These are phyloP conservation scores for Pythium rishiriense DNA, from an alignment of 352 stramenopile species.

Conservation along the genomic window DNA sequence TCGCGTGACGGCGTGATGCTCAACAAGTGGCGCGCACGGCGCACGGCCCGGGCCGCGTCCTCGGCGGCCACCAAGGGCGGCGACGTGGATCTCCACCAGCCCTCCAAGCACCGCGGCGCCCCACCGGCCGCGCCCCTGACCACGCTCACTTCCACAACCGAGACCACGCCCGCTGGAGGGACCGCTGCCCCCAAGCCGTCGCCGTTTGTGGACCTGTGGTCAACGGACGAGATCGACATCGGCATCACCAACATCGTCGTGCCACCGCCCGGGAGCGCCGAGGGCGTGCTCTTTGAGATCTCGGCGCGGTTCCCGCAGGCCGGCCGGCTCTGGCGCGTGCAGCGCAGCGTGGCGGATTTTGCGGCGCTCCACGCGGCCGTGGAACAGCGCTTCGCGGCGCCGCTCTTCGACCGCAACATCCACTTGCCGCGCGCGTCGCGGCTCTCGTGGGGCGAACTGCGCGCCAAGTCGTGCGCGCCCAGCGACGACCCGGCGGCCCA, in stretches of 20 bases:
- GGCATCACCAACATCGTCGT: constrained; percentile 43
- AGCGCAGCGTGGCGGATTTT: constrained; percentile 56
- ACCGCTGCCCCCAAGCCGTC: neutral
- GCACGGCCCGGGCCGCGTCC: constrained; percentile 7
- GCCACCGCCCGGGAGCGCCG: constrained; percentile 2
- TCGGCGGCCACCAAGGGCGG: neutral
- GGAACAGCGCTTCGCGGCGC: constrained; percentile 22
- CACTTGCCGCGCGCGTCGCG: constrained; percentile 42
- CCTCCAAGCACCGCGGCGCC: too few relatives aligned
- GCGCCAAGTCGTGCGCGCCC: constrained; percentile 5
- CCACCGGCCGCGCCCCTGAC: neutral
- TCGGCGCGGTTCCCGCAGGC: constrained; percentile 50
- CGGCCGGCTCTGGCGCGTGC: constrained; percentile 46
- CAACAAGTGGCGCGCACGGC: constrained; percentile 13
- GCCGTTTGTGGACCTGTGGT: constrained; percentile 29
- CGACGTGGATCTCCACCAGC: neutral
- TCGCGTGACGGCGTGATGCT: constrained; percentile 1
- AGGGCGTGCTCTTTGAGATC: constrained; percentile 50
- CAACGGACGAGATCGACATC: constrained; percentile 45
- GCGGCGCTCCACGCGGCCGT: constrained; percentile 41
- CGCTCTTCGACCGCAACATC: constrained; percentile 42
- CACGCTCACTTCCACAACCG: neutral
- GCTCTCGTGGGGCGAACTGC: constrained; percentile 39
- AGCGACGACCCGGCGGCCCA: constrained; percentile 31
- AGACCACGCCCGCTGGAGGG: neutral